Conservation (phyloP, 495 filamentous ascomycete species). For the Talaromyces adpressus region DNA sequence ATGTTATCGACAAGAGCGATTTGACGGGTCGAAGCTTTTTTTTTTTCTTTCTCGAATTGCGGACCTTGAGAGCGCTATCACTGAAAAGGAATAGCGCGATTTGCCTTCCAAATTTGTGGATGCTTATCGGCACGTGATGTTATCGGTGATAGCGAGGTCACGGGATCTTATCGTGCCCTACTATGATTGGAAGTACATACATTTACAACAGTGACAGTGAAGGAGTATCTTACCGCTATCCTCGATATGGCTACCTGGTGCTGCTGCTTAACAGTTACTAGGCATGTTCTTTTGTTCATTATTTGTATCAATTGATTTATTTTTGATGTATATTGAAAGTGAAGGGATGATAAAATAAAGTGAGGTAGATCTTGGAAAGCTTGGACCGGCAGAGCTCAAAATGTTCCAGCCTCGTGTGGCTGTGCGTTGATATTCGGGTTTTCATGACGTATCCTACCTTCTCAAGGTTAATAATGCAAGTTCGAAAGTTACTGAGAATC, state of each 20-base stretch:
- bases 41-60: conserved; percentile 32
- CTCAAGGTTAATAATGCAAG: too few relatives aligned
- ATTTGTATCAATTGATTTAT: background rate
- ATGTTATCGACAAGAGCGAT: conserved; percentile 17
- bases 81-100: conserved; percentile 16
- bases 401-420: background rate
- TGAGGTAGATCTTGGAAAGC: background rate
- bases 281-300: background rate
- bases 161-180: conserved; percentile 26
- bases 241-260: too few relatives aligned
- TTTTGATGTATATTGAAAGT: background rate
- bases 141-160: conserved; percentile 22
- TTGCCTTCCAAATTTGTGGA: background rate
- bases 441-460: too few relatives aligned
- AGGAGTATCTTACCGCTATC: too few relatives aligned
- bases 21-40: conserved; percentile 24
- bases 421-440: background rate
- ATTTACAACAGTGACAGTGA: too few relatives aligned
- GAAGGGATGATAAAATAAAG: background rate
- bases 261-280: conserved; percentile 3
- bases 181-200: background rate
- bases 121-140: conserved; percentile 22
- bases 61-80: conserved; percentile 34
- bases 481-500: too few relatives aligned
- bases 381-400: background rate